These are phyloP conservation scores for Xylona heveae DNA, from an alignment of 495 filamentous ascomycete species.

Conservation along the genomic window DNA sequence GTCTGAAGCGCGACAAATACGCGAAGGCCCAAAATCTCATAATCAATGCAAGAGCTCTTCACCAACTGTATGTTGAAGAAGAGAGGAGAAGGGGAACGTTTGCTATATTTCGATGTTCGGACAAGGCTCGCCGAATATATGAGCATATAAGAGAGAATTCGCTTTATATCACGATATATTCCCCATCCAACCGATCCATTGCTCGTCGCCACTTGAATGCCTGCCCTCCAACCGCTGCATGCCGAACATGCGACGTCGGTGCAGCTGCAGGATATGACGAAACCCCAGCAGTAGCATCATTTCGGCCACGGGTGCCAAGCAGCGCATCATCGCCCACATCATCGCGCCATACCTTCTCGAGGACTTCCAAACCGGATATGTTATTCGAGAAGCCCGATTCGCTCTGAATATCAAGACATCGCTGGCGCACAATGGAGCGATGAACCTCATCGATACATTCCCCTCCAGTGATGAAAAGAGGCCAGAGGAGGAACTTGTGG, in stretches of 20 bases:
- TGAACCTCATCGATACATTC: constrained; percentile 75
- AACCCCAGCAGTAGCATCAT: constrained; percentile 1
- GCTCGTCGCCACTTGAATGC: constrained; percentile 59
- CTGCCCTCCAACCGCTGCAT: constrained; percentile 10
- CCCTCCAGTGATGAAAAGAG: constrained; percentile 74
- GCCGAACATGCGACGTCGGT: constrained; percentile 6
- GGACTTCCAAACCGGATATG: constrained; percentile 58
- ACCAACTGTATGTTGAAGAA: too few species aligned
- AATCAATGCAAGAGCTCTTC: too few species aligned
- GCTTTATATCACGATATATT: constrained; percentile 65
- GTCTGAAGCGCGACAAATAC: too few species aligned
- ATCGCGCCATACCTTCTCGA: constrained; percentile 64
- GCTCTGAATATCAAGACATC: constrained; percentile 68
- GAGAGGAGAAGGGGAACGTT: too few species aligned
- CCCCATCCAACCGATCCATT: constrained; percentile 57
- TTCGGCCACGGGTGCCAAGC: too few species aligned
- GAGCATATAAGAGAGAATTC: background rate
- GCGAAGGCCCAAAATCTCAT: too few species aligned
- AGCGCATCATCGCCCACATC: constrained; percentile 26
- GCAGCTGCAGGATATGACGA: constrained; percentile 1
- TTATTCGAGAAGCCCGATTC: constrained; percentile 89
- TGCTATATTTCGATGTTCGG: too few species aligned
- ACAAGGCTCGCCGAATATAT: too few species aligned
- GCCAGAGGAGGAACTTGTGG: constrained; percentile 88
- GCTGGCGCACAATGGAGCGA: constrained; percentile 49